These are phyloP conservation scores for Tephrocybe sp. DNA, from an alignment of 768 basidiomycete genomes.

Conservation along the genomic window DNA sequence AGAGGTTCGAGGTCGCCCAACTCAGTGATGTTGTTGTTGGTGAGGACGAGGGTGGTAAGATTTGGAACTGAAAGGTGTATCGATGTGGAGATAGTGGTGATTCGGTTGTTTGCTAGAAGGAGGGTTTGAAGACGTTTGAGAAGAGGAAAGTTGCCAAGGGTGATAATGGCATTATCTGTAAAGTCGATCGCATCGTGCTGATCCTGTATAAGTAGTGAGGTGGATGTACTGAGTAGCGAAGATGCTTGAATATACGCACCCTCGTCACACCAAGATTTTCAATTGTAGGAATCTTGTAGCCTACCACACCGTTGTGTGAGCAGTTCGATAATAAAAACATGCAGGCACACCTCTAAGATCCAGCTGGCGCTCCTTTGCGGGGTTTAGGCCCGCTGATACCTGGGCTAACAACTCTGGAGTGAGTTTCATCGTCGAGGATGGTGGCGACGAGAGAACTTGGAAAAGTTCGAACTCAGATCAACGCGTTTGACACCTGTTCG, in stretches of 20 bases:
- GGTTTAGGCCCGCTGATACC: conserved; percentile 73
- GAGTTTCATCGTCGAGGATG: conserved; percentile 71
- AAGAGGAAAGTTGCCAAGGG: conserved; percentile 82
- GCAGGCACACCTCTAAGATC: conserved; percentile 75
- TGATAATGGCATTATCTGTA: conserved; percentile 85
- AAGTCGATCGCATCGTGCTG: conserved; percentile 93
- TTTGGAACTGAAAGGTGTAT: conserved; percentile 84
- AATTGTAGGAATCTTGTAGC: conserved; percentile 91
- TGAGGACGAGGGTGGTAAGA: conserved; percentile 78
- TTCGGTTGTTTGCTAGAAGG: conserved; percentile 87
- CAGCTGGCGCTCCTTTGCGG: conserved; percentile 85
- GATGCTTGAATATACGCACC: conserved; percentile 40
- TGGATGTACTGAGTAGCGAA: conserved; percentile 13
- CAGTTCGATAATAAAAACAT: conserved; percentile 12
- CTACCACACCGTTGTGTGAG: conserved; percentile 39
- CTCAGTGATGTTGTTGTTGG: conserved; percentile 77
- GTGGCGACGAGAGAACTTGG: conserved; percentile 22
- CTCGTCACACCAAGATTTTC: conserved; percentile 95
- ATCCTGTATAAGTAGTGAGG: conserved; percentile 49
- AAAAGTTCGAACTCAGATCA: conserved; percentile 40
- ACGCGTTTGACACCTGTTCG: conserved; percentile 23
- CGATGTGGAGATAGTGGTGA: conserved; percentile 78
- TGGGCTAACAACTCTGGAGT: conserved; percentile 91
- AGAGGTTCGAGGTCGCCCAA: conserved; percentile 85
- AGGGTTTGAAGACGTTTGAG: conserved; percentile 83